Percentiles rank a stretch among this genome's conserved stretches.
These are phyloP conservation scores for Debaryomyces coudertii DNA, from an alignment of 1,139 yeast species.

Conservation along the genomic window DNA sequence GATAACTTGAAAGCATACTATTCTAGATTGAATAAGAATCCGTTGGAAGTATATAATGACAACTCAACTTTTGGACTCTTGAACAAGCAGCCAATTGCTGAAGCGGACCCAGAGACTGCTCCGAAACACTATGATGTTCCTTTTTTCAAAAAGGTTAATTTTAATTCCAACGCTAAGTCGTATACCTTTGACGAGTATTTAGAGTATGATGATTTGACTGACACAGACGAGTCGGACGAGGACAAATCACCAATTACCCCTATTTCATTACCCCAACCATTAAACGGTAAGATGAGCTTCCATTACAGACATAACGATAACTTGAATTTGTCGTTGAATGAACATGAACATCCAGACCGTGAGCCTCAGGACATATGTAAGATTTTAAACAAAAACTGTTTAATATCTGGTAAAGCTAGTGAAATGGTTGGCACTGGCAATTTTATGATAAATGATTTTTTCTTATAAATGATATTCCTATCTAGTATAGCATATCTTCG, in stretches of 20 bases:
- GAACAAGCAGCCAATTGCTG: constrained; percentile 22
- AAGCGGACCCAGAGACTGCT: not conserved
- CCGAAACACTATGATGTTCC: constrained; percentile 28
- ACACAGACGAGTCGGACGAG: constrained; percentile 13
- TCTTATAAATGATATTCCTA: constrained; percentile 29
- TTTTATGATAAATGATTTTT: constrained; percentile 52
- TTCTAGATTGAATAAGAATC: constrained; percentile 27
- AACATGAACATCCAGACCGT: constrained; percentile 20
- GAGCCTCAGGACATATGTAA: constrained; percentile 33
- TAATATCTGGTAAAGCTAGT: constrained; percentile 54
- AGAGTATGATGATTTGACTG: constrained; percentile 32
- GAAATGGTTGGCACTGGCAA: constrained; percentile 59
- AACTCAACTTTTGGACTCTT: constrained; percentile 41
- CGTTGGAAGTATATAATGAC: constrained; percentile 33
- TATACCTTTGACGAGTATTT: constrained; percentile 46
- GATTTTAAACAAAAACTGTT: constrained; percentile 48
- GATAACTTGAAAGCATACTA: constrained; percentile 44
- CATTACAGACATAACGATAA: constrained; percentile 50
- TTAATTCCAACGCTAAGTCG: constrained; percentile 33
- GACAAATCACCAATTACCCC: constrained; percentile 20
- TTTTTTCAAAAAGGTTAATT: constrained; percentile 30
- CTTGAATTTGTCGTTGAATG: constrained; percentile 42
- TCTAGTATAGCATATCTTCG: constrained; percentile 4
- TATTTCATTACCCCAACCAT: constrained; percentile 24
- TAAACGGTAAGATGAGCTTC: constrained; percentile 40